phyloP scores from a whole-genome alignment of 768 basidiomycete genomes.

The Mycena floridula region DNA sequence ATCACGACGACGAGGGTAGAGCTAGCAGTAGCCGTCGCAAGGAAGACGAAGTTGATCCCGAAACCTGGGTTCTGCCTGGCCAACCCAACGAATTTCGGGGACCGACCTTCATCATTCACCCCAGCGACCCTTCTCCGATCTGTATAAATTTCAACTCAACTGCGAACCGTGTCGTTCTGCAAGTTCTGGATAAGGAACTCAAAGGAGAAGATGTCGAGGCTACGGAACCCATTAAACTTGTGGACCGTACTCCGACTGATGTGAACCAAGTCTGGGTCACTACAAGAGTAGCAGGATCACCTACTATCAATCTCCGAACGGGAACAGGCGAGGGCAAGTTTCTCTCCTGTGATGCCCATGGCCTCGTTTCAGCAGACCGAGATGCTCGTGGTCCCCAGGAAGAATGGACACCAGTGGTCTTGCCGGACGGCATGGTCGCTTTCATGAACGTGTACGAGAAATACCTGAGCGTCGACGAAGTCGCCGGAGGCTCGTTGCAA shows the following conservation, averaged over 20 bases:
- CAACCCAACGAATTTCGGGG: constrained; percentile 71
- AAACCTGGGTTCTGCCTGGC: constrained; percentile 78
- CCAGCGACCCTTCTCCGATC: constrained; percentile 73
- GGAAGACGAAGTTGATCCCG: constrained; percentile 57
- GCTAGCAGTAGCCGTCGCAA: constrained; percentile 40
- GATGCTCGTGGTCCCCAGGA: constrained; percentile 92
- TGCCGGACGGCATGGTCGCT: constrained; percentile 81
- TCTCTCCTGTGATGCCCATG: constrained; percentile 81
- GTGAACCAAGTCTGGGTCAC: constrained; percentile 90
- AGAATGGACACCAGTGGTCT: constrained; percentile 84
- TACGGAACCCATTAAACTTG: constrained; percentile 34
- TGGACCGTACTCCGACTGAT: constrained; percentile 71
- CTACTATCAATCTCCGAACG: constrained; percentile 81
- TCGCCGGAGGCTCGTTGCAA: constrained; percentile 74
- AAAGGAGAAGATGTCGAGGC: constrained; percentile 33
- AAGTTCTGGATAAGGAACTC: constrained; percentile 54
- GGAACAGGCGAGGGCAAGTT: constrained; percentile 89
- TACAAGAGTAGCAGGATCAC: constrained; percentile 78
- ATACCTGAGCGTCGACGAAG: constrained; percentile 79
- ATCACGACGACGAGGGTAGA: constrained; percentile 41
- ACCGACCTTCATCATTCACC: constrained; percentile 82
- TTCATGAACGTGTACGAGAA: constrained; percentile 89
- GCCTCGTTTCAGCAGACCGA: constrained; percentile 75
- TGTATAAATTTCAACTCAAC: constrained; percentile 76
- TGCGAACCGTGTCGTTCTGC: constrained; percentile 63